Base-by-base conservation (phyloP, 257 asterid species). In the Leptodermis oblonga region DNA sequence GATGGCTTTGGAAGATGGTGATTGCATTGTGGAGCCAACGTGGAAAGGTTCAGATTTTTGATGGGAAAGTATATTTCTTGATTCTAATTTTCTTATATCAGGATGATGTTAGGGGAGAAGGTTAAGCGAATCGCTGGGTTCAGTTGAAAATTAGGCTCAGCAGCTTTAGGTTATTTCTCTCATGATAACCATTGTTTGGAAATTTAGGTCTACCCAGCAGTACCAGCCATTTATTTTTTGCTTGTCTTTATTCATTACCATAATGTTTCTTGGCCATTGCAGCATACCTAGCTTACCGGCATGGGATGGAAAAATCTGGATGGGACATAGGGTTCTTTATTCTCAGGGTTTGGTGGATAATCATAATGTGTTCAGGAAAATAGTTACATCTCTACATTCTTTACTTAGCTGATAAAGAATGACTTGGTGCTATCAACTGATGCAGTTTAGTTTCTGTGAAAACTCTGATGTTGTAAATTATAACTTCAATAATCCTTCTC, bases 81-180 rank as follows among this genome's bases (percentile, higher is more conserved):
- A 69, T 76, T 81, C 70, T 61, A 43, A 70, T 80, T 83, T 23
- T 80, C 72, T 82, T 78, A 80, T 81, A 81, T 78, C 73, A 69
- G 80, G 68, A 79, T 77, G 80, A 55, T 70, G 70, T 77, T 63
- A 77, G n/a, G n/a, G n/a, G n/a, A n/a, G 72, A 76, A 80, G 81
- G 74, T 75, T 68, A 81, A 79, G 77, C 68, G 67, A 69, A 52
- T 77, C 55, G 69, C 79, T 54, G 83, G 82, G 84, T 75, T 74
- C 30, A 71, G 56, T 69, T 77, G 41, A 60, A 61, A 49, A 48
- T 70, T 25, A 25, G 12, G 43, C 77, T 82, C 80, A 31, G 60
- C 33, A 51, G 8, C 33, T n/a, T 61, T 72, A 73, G 76, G 74
- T 45, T 65, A 77, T 76, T 79, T 28, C 75, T 68, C 73, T 71